Evolutionary conservation across 768 basidiomycete genomes (phyloP).

Genomic region (Neoboletus brunneissimus): DNA sequence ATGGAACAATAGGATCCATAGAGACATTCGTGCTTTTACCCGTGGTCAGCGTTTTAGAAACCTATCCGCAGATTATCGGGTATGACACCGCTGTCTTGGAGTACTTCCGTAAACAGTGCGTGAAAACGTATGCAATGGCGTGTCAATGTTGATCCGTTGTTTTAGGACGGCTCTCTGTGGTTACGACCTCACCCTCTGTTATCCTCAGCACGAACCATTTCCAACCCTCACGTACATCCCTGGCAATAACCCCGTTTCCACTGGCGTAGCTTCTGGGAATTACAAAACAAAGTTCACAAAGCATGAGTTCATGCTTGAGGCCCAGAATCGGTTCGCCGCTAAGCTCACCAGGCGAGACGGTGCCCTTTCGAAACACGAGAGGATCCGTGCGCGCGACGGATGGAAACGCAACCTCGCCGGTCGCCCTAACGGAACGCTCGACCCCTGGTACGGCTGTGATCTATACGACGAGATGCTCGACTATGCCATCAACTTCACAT

Average conservation of each 20-base stretch:
- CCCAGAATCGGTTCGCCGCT: constrained; percentile 18
- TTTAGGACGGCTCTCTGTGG: constrained; percentile 61
- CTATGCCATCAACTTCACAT: constrained; percentile 70
- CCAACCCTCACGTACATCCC: constrained; percentile 31
- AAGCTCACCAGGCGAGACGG: constrained; percentile 23
- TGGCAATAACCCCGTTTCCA: constrained; percentile 13
- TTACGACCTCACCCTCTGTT: constrained; percentile 64
- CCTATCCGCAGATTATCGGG: constrained; percentile 73
- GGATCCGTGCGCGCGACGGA: constrained; percentile 21
- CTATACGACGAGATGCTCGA: constrained; percentile 64
- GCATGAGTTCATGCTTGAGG: constrained; percentile 21
- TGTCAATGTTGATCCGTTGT: neutral
- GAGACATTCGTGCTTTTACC: constrained; percentile 53
- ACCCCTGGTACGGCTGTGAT: constrained; percentile 66
- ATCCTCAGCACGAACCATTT: constrained; percentile 58
- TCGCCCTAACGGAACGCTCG: constrained; percentile 53
- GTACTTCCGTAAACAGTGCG: constrained; percentile 69
- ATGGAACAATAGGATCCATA: constrained; percentile 55
- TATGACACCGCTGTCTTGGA: constrained; percentile 65
- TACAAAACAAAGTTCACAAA: constrained; percentile 21
- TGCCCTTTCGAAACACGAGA: constrained; percentile 24
- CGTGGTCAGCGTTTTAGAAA: constrained; percentile 60
- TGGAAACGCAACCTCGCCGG: constrained; percentile 48
- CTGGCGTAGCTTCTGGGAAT: neutral
- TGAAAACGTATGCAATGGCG: constrained; percentile 3